phyloP scores from a whole-genome alignment of 352 stramenopile genomes.

The Phytophthora palmivora region DNA sequence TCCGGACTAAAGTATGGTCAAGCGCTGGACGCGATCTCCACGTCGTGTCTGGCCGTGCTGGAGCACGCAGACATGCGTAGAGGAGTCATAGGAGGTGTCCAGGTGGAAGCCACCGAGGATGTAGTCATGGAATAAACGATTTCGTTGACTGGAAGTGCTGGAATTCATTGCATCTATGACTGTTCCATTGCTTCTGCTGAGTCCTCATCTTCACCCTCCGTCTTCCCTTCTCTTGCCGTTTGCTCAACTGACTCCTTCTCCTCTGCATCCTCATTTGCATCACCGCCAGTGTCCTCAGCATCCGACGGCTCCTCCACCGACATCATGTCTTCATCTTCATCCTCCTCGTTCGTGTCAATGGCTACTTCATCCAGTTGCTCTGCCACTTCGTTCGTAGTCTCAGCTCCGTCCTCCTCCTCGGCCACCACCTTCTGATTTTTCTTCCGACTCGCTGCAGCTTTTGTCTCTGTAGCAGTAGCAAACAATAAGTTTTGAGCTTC shows the following conservation, averaged over 20 bases:
- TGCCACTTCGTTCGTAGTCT: slow-evolving; percentile 40
- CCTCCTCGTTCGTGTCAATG: slow-evolving; percentile 40
- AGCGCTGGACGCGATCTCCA: slow-evolving; percentile 70
- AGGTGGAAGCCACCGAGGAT: slow-evolving; percentile 44
- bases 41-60: slow-evolving; percentile 60
- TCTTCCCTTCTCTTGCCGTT: slow-evolving; percentile 14
- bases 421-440: slow-evolving; percentile 28
- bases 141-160: slow-evolving; percentile 8
- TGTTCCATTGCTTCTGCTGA: slow-evolving; percentile 38
- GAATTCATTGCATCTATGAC: slow-evolving; percentile 12
- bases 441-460: slow-evolving; percentile 41
- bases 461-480: slow-evolving; percentile 50
- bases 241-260: slow-evolving; percentile 12
- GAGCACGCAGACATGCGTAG: slow-evolving; percentile 66
- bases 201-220: slow-evolving; percentile 26
- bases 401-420: slow-evolving; percentile 35
- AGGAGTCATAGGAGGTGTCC: slow-evolving; percentile 53
- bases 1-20: slow-evolving; percentile 76
- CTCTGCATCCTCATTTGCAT: slow-evolving; percentile 32
- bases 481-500: neutral
- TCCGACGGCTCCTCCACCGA: slow-evolving; percentile 46
- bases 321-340: slow-evolving; percentile 55
- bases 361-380: slow-evolving; percentile 42
- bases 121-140: slow-evolving; percentile 56
- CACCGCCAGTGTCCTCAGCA: slow-evolving; percentile 25